A percentile compares a stretch with the other conserved stretches of the same genome.
phyloP scores from a whole-genome alignment of 2,329 filamentous ascomycete species.

The Alternaria gaisen region DNA sequence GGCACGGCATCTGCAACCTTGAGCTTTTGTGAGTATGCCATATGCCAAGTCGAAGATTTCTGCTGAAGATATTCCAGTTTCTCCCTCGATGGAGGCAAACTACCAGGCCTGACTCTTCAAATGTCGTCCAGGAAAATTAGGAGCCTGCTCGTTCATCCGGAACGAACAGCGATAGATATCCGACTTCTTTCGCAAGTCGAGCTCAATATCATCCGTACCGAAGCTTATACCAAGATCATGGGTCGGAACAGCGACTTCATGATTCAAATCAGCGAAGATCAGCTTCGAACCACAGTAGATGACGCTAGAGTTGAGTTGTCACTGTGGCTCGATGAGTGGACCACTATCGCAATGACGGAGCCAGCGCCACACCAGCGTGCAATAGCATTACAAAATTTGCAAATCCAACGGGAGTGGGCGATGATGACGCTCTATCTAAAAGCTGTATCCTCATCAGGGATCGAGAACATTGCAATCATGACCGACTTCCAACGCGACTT shows the following conservation, averaged over 20 bases:
- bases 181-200: constrained; percentile 64
- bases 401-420: constrained; percentile 64
- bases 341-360: constrained; percentile 32
- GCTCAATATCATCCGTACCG: constrained; percentile 54
- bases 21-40: constrained; percentile 53
- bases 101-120: constrained; percentile 50
- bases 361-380: constrained; percentile 21
- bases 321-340: constrained; percentile 56
- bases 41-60: too few relatives aligned
- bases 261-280: constrained; percentile 25
- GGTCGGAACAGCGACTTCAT: constrained; percentile 15
- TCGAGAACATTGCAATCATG: constrained; percentile 63
- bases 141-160: constrained; percentile 55
- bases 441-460: constrained; percentile 59
- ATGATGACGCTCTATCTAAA: constrained; percentile 63
- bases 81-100: constrained; percentile 57
- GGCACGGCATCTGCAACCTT: constrained; percentile 63
- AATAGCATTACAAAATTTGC: constrained; percentile 55
- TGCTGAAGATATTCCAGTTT: constrained; percentile 43
- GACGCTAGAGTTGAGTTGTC: constrained; percentile 40
- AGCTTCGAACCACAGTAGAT: constrained; percentile 29
- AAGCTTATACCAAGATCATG: constrained; percentile 38
- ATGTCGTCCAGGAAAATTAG: constrained; percentile 56
- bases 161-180: constrained; percentile 59
- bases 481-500: constrained; percentile 58